phyloP scores from a whole-genome alignment of 75 land plant species.

The Azolla pinnata region DNA sequence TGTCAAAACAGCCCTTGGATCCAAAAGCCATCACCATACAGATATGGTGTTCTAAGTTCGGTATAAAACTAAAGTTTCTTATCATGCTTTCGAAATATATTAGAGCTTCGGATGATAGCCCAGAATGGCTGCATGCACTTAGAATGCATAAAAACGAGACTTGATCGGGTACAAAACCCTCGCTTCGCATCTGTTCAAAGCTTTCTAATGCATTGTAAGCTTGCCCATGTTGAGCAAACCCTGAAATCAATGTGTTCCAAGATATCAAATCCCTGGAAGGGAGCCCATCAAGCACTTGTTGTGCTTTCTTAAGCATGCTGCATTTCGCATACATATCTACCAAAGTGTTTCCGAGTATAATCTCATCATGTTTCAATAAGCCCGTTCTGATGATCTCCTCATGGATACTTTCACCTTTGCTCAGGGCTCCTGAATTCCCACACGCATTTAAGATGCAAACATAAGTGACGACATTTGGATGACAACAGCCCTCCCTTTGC shows the following conservation, averaged over 20 bases:
- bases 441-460: neutral
- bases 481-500: constrained; percentile 15
- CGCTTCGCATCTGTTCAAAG: neutral
- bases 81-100: too few relatives aligned
- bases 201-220: constrained; percentile 1
- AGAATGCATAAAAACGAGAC: constrained; percentile 1
- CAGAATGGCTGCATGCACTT: constrained; percentile 3
- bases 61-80: too few relatives aligned
- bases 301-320: constrained; percentile 2
- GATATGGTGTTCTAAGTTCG: too few relatives aligned
- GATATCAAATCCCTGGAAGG: neutral
- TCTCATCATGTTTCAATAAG: neutral
- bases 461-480: neutral
- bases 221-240: constrained; percentile 6
- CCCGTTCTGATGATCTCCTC: neutral
- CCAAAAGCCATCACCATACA: too few relatives aligned
- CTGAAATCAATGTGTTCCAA: constrained; percentile 10
- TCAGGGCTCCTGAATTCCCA: neutral
- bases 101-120: too few relatives aligned
- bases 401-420: neutral
- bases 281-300: neutral
- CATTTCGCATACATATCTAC: constrained; percentile 3
- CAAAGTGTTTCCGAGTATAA: neutral
- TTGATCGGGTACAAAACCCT: constrained; percentile 5
- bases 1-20: too few relatives aligned